Percentiles rank a stretch among this genome's conserved stretches.
Evolutionary conservation across 768 basidiomycete species (phyloP).

Genomic region (Lenzites betulinus): DNA sequence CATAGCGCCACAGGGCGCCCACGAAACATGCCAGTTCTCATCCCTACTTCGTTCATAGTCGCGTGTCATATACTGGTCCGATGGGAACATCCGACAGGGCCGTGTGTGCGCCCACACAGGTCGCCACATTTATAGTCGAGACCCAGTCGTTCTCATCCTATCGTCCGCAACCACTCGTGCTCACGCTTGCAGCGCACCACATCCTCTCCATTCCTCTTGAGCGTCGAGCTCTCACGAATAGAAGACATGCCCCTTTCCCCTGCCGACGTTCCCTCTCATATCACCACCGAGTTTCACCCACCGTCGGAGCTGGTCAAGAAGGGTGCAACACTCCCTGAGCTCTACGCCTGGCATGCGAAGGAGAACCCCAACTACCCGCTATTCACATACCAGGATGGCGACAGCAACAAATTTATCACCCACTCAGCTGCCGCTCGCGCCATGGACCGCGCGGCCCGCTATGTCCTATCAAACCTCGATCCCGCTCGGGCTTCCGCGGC

Average conservation of each 20-base stretch:
- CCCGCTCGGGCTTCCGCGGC: not conserved
- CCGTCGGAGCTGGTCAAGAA: not conserved
- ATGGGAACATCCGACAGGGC: not conserved
- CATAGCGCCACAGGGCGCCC: not conserved
- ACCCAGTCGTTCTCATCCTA: too few relatives aligned
- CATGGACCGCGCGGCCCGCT: conserved; percentile 31
- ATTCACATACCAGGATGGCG: conserved; percentile 30
- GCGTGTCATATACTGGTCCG: conserved; percentile 3
- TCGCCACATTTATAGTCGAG: too few relatives aligned
- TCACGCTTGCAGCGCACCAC: not conserved
- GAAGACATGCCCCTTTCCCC: conserved; percentile 11
- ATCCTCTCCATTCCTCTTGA: not conserved
- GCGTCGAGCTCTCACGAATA: not conserved
- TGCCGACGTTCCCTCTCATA: conserved; percentile 11
- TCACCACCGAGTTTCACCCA: conserved; percentile 7
- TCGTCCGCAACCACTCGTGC: not conserved
- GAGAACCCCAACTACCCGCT: conserved; percentile 37
- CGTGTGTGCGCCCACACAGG: not conserved
- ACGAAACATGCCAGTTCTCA: not conserved
- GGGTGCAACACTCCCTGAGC: conserved; percentile 32
- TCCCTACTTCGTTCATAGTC: not conserved
- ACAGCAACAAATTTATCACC: conserved; percentile 21
- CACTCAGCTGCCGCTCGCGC: conserved; percentile 30
- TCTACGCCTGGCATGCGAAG: conserved; percentile 38
- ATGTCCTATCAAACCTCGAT: not conserved